Conservation (phyloP, 139 green algal species). For the Gonium pectorale region DNA sequence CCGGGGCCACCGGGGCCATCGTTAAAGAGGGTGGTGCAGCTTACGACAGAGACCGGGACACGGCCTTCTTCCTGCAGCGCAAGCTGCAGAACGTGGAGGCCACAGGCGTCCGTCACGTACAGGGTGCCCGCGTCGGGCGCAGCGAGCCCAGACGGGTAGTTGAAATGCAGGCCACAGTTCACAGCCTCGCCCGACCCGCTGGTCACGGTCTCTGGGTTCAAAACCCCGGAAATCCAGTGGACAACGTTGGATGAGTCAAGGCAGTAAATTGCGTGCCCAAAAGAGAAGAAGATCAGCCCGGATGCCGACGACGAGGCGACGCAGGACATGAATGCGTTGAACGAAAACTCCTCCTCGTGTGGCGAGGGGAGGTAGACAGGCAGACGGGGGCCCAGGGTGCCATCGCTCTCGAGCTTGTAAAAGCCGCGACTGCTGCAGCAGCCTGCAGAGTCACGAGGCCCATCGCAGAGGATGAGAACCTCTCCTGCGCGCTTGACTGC, state of each 20-base stretch:
- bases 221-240: too few species aligned
- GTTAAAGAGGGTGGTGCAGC: too few species aligned
- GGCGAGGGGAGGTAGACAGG: too few species aligned
- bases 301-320: not conserved
- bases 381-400: too few species aligned
- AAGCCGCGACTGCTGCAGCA: not conserved
- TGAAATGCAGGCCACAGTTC: too few species aligned
- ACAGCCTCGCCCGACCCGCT: too few species aligned
- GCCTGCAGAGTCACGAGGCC: not conserved
- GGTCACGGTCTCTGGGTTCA: too few species aligned
- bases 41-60: too few species aligned
- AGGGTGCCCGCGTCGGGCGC: not conserved
- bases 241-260: not conserved
- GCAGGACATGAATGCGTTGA: constrained; percentile 2
- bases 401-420: too few species aligned
- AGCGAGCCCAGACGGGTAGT: not conserved
- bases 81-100: not conserved
- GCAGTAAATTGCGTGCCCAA: not conserved
- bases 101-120: not conserved
- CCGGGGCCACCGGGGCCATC: too few species aligned
- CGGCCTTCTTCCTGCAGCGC: too few species aligned
- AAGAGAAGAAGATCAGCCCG: not conserved
- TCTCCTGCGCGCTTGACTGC: too few species aligned
- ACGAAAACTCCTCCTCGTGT: not conserved
- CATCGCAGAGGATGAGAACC: not conserved